Conservation (phyloP, 345 rosid genomes). For the Citrus glauca region DNA sequence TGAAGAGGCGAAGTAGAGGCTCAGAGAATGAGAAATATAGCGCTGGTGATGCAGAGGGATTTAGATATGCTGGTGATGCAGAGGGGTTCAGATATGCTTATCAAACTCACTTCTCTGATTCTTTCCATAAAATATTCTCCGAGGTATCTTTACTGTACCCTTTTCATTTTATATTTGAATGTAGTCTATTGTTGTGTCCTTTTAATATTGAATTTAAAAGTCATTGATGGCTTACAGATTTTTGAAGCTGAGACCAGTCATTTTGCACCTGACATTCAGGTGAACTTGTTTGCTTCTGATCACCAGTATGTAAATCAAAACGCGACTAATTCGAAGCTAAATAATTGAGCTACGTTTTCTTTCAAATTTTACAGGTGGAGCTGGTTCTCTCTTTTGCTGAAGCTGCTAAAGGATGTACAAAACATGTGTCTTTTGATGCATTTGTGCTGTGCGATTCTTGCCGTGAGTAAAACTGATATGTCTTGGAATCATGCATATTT, state of each 20-base stretch:
- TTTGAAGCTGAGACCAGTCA: conserved; percentile 56
- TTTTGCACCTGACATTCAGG: conserved; percentile 68
- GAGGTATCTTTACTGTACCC: conserved; percentile 45
- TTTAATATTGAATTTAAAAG: conserved; percentile 16
- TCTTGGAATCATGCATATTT: neutral
- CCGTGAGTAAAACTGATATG: conserved; percentile 42
- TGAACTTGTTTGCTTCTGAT: conserved; percentile 24
- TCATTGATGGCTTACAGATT: conserved; percentile 43
- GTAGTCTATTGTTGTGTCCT: conserved; percentile 8
- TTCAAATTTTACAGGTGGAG: conserved; percentile 46
- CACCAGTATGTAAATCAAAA: conserved; percentile 4
- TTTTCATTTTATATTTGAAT: conserved; percentile 4
- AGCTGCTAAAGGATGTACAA: conserved; percentile 86
- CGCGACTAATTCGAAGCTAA: conserved; percentile 18
- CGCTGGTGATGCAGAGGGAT: conserved; percentile 49
- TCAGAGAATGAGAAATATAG: conserved; percentile 46
- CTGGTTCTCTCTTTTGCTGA: conserved; percentile 72
- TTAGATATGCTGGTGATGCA: conserved; percentile 40
- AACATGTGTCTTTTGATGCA: conserved; percentile 67
- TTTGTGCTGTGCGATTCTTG: conserved; percentile 80
- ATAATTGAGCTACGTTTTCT: conserved; percentile 11
- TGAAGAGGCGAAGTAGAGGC: conserved; percentile 41
- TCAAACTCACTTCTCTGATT: conserved; percentile 68
- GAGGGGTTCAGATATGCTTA: conserved; percentile 52
- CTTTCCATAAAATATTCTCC: conserved; percentile 82